Evolutionary conservation across 768 basidiomycete species (phyloP).

Genomic region (Candolleomyces eurysporus): DNA sequence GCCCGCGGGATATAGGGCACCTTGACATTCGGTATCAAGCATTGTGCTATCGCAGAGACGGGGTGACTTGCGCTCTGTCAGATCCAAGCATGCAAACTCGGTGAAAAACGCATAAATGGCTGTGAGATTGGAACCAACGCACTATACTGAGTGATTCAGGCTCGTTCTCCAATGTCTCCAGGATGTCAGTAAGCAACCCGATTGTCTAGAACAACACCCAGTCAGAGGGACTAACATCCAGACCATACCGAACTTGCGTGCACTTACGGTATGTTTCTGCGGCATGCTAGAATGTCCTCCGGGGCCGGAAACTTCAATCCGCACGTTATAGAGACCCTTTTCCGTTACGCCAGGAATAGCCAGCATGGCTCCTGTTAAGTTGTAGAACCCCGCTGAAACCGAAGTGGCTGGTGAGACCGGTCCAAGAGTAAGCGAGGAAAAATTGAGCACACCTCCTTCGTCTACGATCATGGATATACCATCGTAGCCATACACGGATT

Average conservation of each 20-base stretch:
- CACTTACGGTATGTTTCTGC: slow-evolving; percentile 17
- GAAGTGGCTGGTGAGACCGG: background rate
- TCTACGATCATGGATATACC: slow-evolving; percentile 32
- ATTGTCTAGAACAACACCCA: slow-evolving; percentile 21
- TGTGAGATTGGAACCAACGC: background rate
- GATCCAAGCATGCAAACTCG: background rate
- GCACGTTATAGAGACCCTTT: slow-evolving; percentile 27
- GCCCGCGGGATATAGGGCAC: background rate
- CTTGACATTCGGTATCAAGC: background rate
- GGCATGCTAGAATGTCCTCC: slow-evolving; percentile 24
- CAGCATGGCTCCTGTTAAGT: slow-evolving; percentile 20
- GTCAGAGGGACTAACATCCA: background rate
- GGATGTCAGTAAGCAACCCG: slow-evolving; percentile 25
- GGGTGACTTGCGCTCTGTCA: background rate
- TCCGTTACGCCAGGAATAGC: slow-evolving; percentile 31
- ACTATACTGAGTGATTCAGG: background rate
- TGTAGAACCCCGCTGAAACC: slow-evolving; percentile 15
- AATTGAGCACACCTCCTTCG: no score
- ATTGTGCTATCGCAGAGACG: background rate
- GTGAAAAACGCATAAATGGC: background rate
- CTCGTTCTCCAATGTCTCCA: background rate
- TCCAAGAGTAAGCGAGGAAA: no score
- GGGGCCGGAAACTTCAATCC: slow-evolving; percentile 26
- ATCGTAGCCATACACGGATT: slow-evolving; percentile 21
- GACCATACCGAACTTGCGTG: background rate